Evolutionary conservation across 176 grass and related monocot genomes (phyloP).

Genomic region (Secale cereale): DNA sequence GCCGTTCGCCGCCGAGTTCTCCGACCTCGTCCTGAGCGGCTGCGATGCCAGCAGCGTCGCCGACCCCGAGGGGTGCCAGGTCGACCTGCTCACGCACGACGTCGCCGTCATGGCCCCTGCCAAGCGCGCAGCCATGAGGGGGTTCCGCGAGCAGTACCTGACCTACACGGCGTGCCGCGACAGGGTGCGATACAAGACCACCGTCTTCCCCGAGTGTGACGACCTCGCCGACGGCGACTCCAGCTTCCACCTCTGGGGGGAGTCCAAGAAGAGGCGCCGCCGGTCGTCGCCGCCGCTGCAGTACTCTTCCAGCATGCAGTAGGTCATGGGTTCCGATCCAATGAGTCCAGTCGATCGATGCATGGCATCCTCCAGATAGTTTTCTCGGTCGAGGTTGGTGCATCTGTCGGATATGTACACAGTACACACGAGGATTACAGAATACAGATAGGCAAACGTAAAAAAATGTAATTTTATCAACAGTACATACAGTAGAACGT

Average conservation of each 20-base stretch:
- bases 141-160: constrained; percentile 56
- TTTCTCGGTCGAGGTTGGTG: not conserved
- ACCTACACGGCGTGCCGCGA: constrained; percentile 84
- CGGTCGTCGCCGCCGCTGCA: not conserved
- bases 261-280: constrained; percentile 43
- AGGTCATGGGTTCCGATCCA: not conserved
- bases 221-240: constrained; percentile 11
- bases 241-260: constrained; percentile 64
- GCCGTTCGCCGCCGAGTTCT: constrained; percentile 65
- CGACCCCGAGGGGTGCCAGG: constrained; percentile 41
- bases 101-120: constrained; percentile 56
- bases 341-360: not conserved
- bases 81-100: constrained; percentile 58
- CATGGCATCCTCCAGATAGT: not conserved
- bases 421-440: not conserved
- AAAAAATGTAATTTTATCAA: not conserved
- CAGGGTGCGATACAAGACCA: constrained; percentile 49
- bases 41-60: constrained; percentile 11
- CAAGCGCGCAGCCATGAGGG: constrained; percentile 65
- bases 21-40: constrained; percentile 50
- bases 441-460: not conserved
- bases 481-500: not conserved
- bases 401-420: not conserved
- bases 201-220: constrained; percentile 79
- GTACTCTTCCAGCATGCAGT: constrained; percentile 3